Percentiles rank a stretch among this genome's conserved stretches.
phyloP scores from a whole-genome alignment of 73 alveolate genomes.

The Paramecium octaurelia region DNA sequence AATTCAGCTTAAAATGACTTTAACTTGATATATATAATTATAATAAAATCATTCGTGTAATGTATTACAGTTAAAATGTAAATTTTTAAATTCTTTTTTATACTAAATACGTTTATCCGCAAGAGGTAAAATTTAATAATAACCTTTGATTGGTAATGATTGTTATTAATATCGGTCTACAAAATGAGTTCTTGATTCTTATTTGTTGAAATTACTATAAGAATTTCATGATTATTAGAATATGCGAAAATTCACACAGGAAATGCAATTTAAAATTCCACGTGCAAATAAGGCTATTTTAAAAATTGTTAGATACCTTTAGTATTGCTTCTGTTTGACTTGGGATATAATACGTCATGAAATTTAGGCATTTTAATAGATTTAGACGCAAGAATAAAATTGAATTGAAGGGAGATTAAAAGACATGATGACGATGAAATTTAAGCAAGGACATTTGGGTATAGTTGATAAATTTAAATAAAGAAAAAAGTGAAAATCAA shows the following conservation, averaged over 20 bases:
- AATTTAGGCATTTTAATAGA: not conserved
- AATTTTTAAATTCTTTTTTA: not conserved
- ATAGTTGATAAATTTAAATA: not conserved
- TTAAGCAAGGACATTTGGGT: not conserved
- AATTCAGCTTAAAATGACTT: not conserved
- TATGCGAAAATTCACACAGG: not conserved
- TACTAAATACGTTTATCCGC: not conserved
- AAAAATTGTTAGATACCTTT: not conserved
- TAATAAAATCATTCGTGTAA: not conserved
- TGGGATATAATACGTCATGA: not conserved
- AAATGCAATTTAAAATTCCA: not conserved
- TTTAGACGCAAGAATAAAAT: not conserved
- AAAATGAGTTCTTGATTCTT: not conserved
- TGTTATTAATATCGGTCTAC: not conserved
- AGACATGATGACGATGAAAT: not conserved
- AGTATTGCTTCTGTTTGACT: not conserved
- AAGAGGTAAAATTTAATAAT: not conserved
- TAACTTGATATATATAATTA: not conserved
- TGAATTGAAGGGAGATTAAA: not conserved
- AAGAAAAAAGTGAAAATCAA: not conserved
- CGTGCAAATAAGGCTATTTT: not conserved
- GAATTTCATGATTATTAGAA: not conserved
- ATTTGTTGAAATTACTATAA: not conserved
- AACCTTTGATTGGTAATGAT: not conserved
- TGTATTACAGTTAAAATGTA: not conserved